Conservation (phyloP, 306 rosid genomes). For the Neltuma alba region DNA sequence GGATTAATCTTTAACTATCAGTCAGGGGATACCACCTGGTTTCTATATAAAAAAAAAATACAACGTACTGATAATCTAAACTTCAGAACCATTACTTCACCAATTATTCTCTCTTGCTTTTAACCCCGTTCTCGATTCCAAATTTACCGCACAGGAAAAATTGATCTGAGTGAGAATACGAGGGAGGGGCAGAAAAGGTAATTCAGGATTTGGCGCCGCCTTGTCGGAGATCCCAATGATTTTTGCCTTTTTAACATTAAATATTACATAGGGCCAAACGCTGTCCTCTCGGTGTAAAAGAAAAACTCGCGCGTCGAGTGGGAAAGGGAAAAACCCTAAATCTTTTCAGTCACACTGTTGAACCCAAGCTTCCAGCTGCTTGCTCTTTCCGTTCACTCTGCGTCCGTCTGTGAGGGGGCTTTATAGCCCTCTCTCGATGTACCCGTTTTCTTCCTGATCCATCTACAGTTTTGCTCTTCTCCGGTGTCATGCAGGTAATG, state of each 20-base stretch:
- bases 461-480: background rate
- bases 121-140: too few species aligned
- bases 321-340: conserved; percentile 42
- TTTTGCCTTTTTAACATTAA: background rate
- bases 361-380: background rate
- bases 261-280: background rate
- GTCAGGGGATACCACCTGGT: too few species aligned
- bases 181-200: background rate
- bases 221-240: background rate
- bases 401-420: conserved; percentile 43
- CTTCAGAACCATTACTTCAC: too few species aligned
- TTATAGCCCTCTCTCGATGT: conserved; percentile 44
- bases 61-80: too few species aligned
- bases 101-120: too few species aligned
- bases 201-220: background rate
- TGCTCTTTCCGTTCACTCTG: background rate
- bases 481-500: conserved; percentile 36
- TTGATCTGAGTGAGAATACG: background rate
- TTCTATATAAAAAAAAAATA: too few species aligned
- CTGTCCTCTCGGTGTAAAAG: background rate
- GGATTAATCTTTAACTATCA: too few species aligned
- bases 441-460: background rate
- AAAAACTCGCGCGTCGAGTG: background rate
- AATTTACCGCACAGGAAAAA: too few species aligned
- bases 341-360: background rate